phyloP scores from a whole-genome alignment of 495 filamentous ascomycete genomes.

The Lasiosphaeria miniovina region DNA sequence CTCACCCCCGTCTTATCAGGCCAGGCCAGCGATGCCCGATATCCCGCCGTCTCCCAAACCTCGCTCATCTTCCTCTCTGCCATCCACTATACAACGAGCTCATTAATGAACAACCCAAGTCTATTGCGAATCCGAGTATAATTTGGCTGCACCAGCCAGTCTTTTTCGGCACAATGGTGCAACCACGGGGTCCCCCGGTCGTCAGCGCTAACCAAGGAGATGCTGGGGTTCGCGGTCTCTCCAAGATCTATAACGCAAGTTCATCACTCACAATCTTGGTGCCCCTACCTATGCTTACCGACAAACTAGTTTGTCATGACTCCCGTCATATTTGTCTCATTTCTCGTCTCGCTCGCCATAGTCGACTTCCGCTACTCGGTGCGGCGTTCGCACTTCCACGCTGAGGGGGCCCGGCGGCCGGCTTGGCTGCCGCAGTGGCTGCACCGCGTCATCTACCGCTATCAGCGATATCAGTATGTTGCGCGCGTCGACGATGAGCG shows the following conservation, averaged over 20 bases:
- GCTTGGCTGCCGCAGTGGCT: constrained; percentile 38
- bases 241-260: constrained; percentile 37
- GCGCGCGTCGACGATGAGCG: constrained; percentile 17
- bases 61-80: no score
- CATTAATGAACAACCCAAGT: no score
- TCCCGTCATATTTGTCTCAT: constrained; percentile 48
- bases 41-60: no score
- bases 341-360: constrained; percentile 50
- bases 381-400: constrained; percentile 36
- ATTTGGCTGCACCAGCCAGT: no score
- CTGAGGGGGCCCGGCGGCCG: constrained; percentile 19
- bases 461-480: constrained; percentile 28
- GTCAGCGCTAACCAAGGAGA: constrained; percentile 25
- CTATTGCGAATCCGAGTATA: no score
- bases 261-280: constrained; percentile 1
- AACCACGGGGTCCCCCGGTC: constrained; percentile 8
- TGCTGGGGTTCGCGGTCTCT: constrained; percentile 21
- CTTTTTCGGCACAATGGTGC: constrained; percentile 4
- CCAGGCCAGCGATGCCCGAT: no score
- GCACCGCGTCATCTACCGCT: constrained; percentile 34
- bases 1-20: no score
- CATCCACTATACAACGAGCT: no score
- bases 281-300: no score
- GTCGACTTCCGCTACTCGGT: constrained; percentile 45
- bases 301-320: constrained; percentile 41